Conservation (phyloP, 257 asterid species). For the Scutellaria galericulata region DNA sequence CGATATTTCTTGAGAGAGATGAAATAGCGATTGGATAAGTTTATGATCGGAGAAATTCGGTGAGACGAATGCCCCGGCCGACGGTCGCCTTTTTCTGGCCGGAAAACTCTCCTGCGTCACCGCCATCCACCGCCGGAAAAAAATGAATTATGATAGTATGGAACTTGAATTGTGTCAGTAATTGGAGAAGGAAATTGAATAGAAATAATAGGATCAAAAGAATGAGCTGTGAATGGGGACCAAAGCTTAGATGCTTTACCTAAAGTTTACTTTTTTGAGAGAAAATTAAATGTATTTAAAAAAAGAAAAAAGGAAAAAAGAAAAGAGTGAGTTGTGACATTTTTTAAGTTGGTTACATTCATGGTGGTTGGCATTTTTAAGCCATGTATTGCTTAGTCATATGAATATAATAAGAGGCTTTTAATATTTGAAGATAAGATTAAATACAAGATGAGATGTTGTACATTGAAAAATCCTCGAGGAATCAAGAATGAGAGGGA, state of each 20-base stretch:
- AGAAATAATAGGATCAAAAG: constrained; percentile 31
- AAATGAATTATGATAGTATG: neutral
- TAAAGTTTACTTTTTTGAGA: constrained; percentile 36
- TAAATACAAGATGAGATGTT: too few relatives aligned
- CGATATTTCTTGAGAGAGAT: constrained; percentile 62
- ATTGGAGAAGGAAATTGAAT: constrained; percentile 32
- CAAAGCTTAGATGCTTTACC: constrained; percentile 21
- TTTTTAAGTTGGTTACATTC: constrained; percentile 28
- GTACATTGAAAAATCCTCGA: too few relatives aligned
- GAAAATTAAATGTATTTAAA: neutral
- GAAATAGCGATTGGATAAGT: constrained; percentile 54
- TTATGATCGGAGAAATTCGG: constrained; percentile 52
- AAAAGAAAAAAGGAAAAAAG: neutral
- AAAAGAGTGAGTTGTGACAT: neutral
- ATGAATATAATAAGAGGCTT: neutral
- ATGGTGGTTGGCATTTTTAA: constrained; percentile 26
- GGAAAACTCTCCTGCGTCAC: constrained; percentile 57
- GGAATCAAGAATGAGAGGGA: too few relatives aligned
- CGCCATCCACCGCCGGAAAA: constrained; percentile 45
- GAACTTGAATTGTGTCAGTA: constrained; percentile 30
- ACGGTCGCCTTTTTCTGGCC: constrained; percentile 60
- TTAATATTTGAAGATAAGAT: neutral
- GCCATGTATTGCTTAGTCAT: neutral
- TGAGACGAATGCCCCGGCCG: constrained; percentile 51
- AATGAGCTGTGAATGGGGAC: constrained; percentile 53